Evolutionary conservation across 1,284 basidiomycete species (phyloP), one percentile per base, ranked within the genome.

Genomic region (Coniferiporia weirii): DNA sequence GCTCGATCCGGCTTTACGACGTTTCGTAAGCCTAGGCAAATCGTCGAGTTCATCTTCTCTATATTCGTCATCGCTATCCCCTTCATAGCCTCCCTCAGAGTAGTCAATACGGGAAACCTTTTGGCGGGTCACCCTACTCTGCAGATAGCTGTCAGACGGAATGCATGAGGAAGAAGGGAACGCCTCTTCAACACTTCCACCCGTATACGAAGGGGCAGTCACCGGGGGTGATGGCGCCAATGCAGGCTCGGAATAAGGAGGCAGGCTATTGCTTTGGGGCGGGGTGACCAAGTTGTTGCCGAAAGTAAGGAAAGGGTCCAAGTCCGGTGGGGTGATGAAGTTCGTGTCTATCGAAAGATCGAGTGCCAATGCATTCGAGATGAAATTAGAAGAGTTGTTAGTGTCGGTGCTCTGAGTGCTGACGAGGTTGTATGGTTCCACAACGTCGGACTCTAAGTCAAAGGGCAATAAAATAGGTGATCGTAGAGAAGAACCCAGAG

Each of bases 21-120:
- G 52, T n/a, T 59, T 59, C 13, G 49, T 22, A 20, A 22, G 44
- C 10, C 53, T 52, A 12, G 47, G 51, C 13, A 34, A 20, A 40
- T 56, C 36, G 40, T 34, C 27, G 15, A 34, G 49, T 12, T 44
- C 44, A 36, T 17, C 48, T 38, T 47, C 45, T 3, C 56, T 47
- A 34, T 56, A 48, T 17, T 62, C 61, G 3, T 56, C 57, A 49
- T 62, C 61, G 35, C 61, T 62, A 9, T 62, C 61, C 4, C 57
- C 57, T 20, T 56, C 57, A 36, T 52, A 62, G 2, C 52, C 57
- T 9, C 17, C 52, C 17, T 62, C 61, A 10, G 48, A 20, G 48
- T 59, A 62, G 19, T 52, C 55, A 13, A 58, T 47, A 17, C 52
- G 56, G 7, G 52, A 44, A 9, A 32, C 52, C 52, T 54, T 61